phyloP scores from a whole-genome alignment of 179 eudicot species.

The Amaranthus tricolor region DNA sequence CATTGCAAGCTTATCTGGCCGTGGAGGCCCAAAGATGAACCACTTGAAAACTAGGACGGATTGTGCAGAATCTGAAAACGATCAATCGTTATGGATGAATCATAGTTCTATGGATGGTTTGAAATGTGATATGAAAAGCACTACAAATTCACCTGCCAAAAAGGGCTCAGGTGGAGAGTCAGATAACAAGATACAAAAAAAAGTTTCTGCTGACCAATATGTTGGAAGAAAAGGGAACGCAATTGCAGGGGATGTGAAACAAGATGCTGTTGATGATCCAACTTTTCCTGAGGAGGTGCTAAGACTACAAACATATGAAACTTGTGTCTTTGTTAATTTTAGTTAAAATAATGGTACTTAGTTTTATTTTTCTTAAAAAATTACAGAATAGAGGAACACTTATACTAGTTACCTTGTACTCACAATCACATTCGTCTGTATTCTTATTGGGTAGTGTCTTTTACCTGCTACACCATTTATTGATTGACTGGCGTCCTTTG shows the following conservation, averaged over 20 bases:
- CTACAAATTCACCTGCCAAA: constrained; percentile 30
- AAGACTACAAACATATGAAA: constrained; percentile 2
- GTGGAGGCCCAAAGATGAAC: constrained; percentile 38
- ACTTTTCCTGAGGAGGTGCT: constrained; percentile 73
- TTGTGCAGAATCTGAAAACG: constrained; percentile 34
- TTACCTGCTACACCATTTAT: neutral
- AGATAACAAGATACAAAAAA: constrained; percentile 30
- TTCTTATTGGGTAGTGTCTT: neutral
- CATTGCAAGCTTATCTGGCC: constrained; percentile 32
- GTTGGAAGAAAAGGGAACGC: constrained; percentile 29
- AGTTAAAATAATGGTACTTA: neutral
- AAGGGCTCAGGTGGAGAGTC: constrained; percentile 40
- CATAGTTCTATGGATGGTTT: constrained; percentile 38
- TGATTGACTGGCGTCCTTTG: constrained; percentile 18
- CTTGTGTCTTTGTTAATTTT: neutral
- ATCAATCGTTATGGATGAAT: constrained; percentile 31
- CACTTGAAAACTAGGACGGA: constrained; percentile 41
- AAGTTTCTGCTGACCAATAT: constrained; percentile 22
- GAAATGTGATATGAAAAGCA: constrained; percentile 35
- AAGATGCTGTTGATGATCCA: constrained; percentile 54
- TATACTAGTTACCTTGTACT: neutral
- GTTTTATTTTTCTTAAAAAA: neutral
- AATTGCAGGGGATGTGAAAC: constrained; percentile 30
- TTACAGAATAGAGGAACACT: neutral
- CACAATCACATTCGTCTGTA: neutral